Evolutionary conservation across 169 alveolate species (phyloP), one percentile per base, ranked within the genome.

Genomic region (Miamiensis avidus): DNA sequence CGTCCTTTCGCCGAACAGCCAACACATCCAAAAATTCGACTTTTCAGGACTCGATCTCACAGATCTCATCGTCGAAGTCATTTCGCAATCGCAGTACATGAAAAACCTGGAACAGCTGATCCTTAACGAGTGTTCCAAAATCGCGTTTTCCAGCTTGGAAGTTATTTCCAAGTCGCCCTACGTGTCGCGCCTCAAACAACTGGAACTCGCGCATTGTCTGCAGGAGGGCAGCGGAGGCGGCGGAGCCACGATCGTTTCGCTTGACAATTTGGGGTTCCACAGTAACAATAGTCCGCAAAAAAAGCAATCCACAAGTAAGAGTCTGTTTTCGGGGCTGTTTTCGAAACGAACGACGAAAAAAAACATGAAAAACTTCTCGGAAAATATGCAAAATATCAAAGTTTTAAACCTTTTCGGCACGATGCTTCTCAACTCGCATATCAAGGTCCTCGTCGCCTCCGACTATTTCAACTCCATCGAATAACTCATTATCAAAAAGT

Each of bases 51-150:
- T 79, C 1, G 84, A 79, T 16, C 31, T 79, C 15, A 29, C 84
- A 26, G 76, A 79, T 65, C 29, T 49, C 29, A 20, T 79, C 1
- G 30, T 79, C 27, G 84, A 79, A 1, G 64, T 34, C 29, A 65
- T 79, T 11, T 34, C 76, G 29, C 29, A 34, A 29, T 34, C 76
- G 11, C 76, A 69, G 25, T 79, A 49, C 49, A 79, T 79, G 84
- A 79, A 79, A 1, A 79, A 79, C n/a, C 29, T 79, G 28, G 16
- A 65, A 16, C 31, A 49, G 20, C 29, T 79, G 20, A 49, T 79
- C 29, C 34, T 79, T 65, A 79, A 79, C 64, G 33, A 79, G 25
- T 79, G 84, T 31, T 49, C 74, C 11, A 79, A 79, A 33, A 49
- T 79, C 30, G 64, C 76, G 1, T 79, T 79, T 31, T 29, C n/a